These are phyloP conservation scores for Panus rudis DNA, from an alignment of 768 basidiomycete species.

Conservation along the genomic window DNA sequence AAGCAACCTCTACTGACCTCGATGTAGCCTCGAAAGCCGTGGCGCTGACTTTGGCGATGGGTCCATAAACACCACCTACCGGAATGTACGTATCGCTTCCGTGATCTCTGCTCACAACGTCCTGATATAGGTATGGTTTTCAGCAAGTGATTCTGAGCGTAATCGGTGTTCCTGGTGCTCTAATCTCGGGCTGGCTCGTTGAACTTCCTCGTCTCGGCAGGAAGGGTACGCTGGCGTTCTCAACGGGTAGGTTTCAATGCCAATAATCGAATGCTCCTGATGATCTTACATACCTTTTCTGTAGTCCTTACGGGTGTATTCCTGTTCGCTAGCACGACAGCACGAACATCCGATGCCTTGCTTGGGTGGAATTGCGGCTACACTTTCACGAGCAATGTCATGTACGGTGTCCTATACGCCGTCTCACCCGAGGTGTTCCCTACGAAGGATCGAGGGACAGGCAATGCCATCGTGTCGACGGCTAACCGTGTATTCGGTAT, in stretches of 20 bases:
- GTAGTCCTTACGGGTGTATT: slow-evolving; percentile 47
- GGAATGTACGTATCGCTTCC: slow-evolving; percentile 40
- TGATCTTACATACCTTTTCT: slow-evolving; percentile 15
- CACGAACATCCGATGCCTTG: slow-evolving; percentile 41
- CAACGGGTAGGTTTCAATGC: slow-evolving; percentile 31
- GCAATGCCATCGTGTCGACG: slow-evolving; percentile 41
- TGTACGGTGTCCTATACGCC: slow-evolving; percentile 39
- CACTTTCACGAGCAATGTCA: slow-evolving; percentile 45
- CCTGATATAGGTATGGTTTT: background rate
- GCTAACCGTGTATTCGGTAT: slow-evolving; percentile 51
- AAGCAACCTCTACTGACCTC: slow-evolving; percentile 30
- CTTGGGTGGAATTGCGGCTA: slow-evolving; percentile 53
- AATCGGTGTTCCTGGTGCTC: slow-evolving; percentile 49
- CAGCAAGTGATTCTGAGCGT: slow-evolving; percentile 49
- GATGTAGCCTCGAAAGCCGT: slow-evolving; percentile 47
- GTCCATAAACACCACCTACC: slow-evolving; percentile 62
- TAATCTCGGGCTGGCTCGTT: slow-evolving; percentile 44
- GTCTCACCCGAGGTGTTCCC: slow-evolving; percentile 46
- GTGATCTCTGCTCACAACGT: background rate
- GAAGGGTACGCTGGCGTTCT: slow-evolving; percentile 42
- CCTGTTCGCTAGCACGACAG: slow-evolving; percentile 47
- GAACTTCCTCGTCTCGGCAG: slow-evolving; percentile 43
- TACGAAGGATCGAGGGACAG: slow-evolving; percentile 45
- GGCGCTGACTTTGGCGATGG: slow-evolving; percentile 64
- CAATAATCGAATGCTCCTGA: slow-evolving; percentile 17